A percentile compares a stretch with the other conserved stretches of the same genome.
Evolutionary conservation across 2,329 filamentous ascomycete genomes (phyloP).

Genomic region (Rhynchosporium graminicola): DNA sequence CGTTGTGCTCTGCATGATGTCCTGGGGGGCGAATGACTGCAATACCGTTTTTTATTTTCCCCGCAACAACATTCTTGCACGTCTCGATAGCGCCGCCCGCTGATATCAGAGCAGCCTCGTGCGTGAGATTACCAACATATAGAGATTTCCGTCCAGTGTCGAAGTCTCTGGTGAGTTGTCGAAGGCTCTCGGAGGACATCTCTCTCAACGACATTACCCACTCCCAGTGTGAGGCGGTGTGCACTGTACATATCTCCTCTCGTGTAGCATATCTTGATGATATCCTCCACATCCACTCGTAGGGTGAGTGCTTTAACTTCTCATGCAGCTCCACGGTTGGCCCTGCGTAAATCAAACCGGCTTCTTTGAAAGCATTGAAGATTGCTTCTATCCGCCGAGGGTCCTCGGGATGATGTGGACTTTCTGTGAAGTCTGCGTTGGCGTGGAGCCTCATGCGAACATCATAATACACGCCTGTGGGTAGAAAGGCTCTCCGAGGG

Average conservation of each 20-base stretch:
- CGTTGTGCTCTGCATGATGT: constrained; percentile 86
- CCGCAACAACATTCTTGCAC: constrained; percentile 83
- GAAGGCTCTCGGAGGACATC: constrained; percentile 64
- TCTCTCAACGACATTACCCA: constrained; percentile 67
- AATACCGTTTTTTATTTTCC: constrained; percentile 89
- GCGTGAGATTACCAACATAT: constrained; percentile 82
- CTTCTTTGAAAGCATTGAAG: constrained; percentile 82
- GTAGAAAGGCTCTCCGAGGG: constrained; percentile 43
- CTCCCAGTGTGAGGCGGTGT: constrained; percentile 73
- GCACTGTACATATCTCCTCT: constrained; percentile 79
- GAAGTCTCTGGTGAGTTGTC: constrained; percentile 61
- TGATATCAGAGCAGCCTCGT: constrained; percentile 77
- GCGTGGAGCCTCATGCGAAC: constrained; percentile 94
- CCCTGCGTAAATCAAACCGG: constrained; percentile 71
- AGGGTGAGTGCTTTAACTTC: constrained; percentile 56
- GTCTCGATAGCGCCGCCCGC: constrained; percentile 95
- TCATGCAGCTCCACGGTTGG: constrained; percentile 54
- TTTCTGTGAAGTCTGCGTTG: constrained; percentile 72
- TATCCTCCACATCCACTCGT: constrained; percentile 73
- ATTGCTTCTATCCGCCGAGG: constrained; percentile 90
- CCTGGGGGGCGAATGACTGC: constrained; percentile 93
- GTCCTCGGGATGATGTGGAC: constrained; percentile 90
- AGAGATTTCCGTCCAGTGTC: constrained; percentile 72
- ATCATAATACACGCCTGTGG: constrained; percentile 86
- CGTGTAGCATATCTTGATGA: constrained; percentile 73